Evolutionary conservation across 352 stramenopile genomes (phyloP), one percentile per base, ranked within the genome.

Genomic region (Aphanomyces cochlioides): DNA sequence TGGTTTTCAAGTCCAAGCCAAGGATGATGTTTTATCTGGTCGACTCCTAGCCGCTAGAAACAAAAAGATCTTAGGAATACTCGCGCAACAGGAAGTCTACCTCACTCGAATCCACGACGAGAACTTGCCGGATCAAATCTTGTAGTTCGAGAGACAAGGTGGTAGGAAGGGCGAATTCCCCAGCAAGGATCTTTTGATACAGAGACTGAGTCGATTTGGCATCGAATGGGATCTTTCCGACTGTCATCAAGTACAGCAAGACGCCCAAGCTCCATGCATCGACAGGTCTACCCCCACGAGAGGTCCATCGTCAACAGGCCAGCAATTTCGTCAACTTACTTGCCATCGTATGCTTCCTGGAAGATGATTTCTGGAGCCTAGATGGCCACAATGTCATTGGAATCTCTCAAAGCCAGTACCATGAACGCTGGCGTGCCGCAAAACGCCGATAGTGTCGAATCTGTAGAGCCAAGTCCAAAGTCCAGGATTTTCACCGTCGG

Each of bases 331-430:
- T 7, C 47, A 54, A 17, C 64, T 17, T 70, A 70, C 64, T 70
- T 70, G 48, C 64, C 64, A 10, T 70, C 64, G 64, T 70, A 70
- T 10, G 28, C 4, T 15, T 70, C 54, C 37, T 70, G 64, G 5
- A 56, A 54, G 43, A 70, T 70, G 17, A 70, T 70, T 70, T 70
- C 64, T 4, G 64, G 64, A 8, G 64, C 64, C 64, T 70, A 70
- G 17, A 66, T 50, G 3, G 4, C 19, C 15, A 47, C 37, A 66
- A 28, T 66, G n/a, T 8, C 54, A 56, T 47, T 66, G 5, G 10
- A 12, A 50, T 50, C 10, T 12, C 1, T n/a, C 7, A 61, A 61
- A 61, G 39, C 15, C 28, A 28, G 54, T 61, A 70, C 64, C 64
- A 70, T 70, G 36, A 70, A 70, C 3, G 64, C 64, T 2, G 64